A percentile compares a stretch with the other conserved stretches of the same genome.
Evolutionary conservation across 2,329 filamentous ascomycete genomes (phyloP).

Genomic region (Alternaria atra): DNA sequence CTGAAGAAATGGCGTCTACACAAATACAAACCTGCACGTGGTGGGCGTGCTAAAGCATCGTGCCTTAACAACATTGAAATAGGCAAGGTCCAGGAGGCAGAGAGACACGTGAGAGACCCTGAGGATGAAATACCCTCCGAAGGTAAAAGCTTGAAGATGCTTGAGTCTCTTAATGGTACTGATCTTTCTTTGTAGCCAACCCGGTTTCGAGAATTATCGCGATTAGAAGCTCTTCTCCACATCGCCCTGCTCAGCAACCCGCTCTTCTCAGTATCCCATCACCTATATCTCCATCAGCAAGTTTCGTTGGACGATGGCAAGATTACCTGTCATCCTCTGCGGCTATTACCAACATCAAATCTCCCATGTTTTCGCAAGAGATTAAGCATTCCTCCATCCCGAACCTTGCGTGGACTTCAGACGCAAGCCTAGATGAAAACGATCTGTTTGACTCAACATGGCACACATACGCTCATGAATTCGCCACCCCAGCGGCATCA

Average conservation of each 20-base stretch:
- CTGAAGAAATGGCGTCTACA: neutral
- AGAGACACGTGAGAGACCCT: too few species aligned
- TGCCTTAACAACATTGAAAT: neutral
- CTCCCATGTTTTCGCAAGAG: neutral
- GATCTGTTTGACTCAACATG: neutral
- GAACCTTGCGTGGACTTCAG: neutral
- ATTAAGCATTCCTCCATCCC: neutral
- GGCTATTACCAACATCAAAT: too few species aligned
- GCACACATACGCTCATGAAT: neutral
- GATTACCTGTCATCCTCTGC: neutral
- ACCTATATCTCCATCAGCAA: neutral
- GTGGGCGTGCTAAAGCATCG: neutral
- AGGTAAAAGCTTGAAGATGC: neutral
- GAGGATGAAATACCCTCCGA: accelerated
- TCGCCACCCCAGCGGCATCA: too few species aligned
- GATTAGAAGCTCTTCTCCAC: neutral
- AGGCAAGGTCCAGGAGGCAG: accelerated
- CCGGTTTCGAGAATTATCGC: neutral
- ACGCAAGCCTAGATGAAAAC: too few species aligned
- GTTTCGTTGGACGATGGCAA: neutral
- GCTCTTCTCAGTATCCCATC: neutral
- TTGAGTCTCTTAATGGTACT: accelerated
- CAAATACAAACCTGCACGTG: neutral
- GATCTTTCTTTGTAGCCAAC: neutral
- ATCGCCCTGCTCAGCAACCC: neutral